These are phyloP conservation scores for Tuber indicum DNA, from an alignment of 495 filamentous ascomycete species.

Conservation along the genomic window DNA sequence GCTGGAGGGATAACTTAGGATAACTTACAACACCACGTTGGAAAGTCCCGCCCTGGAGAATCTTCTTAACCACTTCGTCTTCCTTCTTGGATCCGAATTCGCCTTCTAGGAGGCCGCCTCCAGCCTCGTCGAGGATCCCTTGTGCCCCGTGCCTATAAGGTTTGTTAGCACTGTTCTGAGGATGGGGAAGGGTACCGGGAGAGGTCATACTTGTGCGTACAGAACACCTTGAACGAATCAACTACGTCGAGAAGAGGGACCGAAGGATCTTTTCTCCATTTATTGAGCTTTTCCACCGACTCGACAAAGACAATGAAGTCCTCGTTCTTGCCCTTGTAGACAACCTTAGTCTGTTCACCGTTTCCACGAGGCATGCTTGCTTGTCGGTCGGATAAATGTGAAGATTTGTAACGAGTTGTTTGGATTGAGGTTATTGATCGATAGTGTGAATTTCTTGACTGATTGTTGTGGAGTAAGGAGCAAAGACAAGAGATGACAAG, in stretches of 20 bases:
- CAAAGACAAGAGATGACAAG: not conserved
- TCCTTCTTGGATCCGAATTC: slow-evolving; percentile 78
- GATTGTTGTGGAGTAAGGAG: not conserved
- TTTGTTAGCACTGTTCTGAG: not conserved
- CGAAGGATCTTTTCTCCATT: slow-evolving; percentile 76
- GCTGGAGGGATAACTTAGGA: slow-evolving; percentile 45
- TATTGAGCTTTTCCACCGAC: slow-evolving; percentile 59
- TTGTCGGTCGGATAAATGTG: slow-evolving; percentile 26
- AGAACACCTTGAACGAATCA: slow-evolving; percentile 80
- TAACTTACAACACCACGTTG: slow-evolving; percentile 61
- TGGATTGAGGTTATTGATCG: not conserved
- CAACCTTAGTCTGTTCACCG: slow-evolving; percentile 65
- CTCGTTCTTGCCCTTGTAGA: slow-evolving; percentile 81
- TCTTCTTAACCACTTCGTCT: slow-evolving; percentile 70
- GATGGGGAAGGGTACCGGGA: not conserved
- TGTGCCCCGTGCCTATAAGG: slow-evolving; percentile 71
- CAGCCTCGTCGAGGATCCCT: slow-evolving; percentile 68
- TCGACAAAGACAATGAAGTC: slow-evolving; percentile 92
- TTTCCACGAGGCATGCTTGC: slow-evolving; percentile 73
- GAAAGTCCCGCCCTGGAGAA: slow-evolving; percentile 66
- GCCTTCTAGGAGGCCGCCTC: slow-evolving; percentile 64
- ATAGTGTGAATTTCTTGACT: not conserved
- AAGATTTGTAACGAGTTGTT: not conserved
- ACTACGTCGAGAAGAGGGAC: slow-evolving; percentile 79
- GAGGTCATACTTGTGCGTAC: slow-evolving; percentile 73